Evolutionary conservation across 1,284 basidiomycete species (phyloP).

Genomic region (Sphagnurus paluster): DNA sequence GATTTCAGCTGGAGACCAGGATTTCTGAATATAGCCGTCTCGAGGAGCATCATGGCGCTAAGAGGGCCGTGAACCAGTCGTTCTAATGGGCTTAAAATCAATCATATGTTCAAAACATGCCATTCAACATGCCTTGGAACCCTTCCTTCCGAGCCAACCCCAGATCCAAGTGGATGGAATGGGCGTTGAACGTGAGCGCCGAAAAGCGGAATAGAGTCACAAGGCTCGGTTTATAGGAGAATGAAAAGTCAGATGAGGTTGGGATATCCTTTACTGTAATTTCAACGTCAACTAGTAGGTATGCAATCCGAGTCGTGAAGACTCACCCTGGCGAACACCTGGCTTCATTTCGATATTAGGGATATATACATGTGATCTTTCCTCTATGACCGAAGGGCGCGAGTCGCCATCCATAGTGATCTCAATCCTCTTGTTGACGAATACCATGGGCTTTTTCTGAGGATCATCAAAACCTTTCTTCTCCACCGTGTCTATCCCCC

Average conservation of each 20-base stretch:
- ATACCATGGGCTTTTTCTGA: conserved; percentile 66
- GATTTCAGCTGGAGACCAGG: conserved; percentile 43
- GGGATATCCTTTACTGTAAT: conserved; percentile 54
- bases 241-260: conserved; percentile 51
- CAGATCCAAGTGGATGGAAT: conserved; percentile 73
- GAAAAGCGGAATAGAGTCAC: conserved; percentile 84
- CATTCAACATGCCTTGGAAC: conserved; percentile 59
- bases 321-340: conserved; percentile 43
- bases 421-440: conserved; percentile 69
- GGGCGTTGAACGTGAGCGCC: conserved; percentile 79
- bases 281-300: not conserved
- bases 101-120: conserved; percentile 4
- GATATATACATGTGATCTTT: conserved; percentile 77
- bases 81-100: conserved; percentile 52
- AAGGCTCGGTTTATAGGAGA: conserved; percentile 64
- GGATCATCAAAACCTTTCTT: conserved; percentile 61
- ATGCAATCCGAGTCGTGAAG: not conserved
- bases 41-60: conserved; percentile 76
- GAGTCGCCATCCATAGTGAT: conserved; percentile 40
- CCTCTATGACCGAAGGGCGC: conserved; percentile 59
- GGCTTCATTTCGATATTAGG: conserved; percentile 27
- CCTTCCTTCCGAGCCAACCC: conserved; percentile 74
- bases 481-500: conserved; percentile 55
- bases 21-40: conserved; percentile 51
- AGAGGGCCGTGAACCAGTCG: conserved; percentile 82